These are phyloP conservation scores for Plasmodium cynomolgi DNA, from an alignment of 169 alveolate species.

Conservation along the genomic window DNA sequence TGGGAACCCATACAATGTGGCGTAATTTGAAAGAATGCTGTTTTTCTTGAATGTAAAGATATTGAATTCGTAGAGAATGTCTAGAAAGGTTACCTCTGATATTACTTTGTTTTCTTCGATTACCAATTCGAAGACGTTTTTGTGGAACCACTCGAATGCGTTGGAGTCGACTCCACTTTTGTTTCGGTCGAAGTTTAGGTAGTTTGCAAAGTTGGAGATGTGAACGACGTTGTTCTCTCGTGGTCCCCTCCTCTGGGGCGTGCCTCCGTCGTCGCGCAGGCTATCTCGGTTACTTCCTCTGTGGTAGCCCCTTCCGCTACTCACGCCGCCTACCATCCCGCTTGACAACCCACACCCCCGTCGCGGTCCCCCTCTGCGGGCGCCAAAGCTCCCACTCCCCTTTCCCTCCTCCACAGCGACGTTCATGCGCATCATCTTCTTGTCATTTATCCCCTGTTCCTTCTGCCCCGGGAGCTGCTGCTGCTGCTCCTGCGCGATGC, in stretches of 20 bases:
- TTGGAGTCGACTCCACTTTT: constrained; percentile 21
- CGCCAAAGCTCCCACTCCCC: not conserved
- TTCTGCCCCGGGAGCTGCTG: not conserved
- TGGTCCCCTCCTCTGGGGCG: not conserved
- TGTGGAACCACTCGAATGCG: constrained; percentile 44
- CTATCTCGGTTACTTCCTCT: not conserved
- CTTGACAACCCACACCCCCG: not conserved
- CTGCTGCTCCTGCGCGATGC: not conserved
- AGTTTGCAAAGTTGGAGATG: constrained; percentile 40
- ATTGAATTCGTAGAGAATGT: constrained; percentile 56
- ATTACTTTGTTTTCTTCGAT: constrained; percentile 35
- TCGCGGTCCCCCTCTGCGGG: not conserved
- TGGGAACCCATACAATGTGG: not conserved
- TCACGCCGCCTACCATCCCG: not conserved
- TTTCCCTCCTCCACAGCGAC: constrained; percentile 27
- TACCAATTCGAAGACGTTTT: constrained; percentile 33
- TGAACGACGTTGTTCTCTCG: not conserved
- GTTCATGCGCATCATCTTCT: constrained; percentile 31
- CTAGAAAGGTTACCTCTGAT: constrained; percentile 54
- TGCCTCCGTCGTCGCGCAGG: not conserved
- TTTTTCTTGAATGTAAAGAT: constrained; percentile 27
- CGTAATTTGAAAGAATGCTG: not conserved
- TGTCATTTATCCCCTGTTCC: constrained; percentile 3
- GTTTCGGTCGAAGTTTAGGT: constrained; percentile 31
- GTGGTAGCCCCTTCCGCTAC: not conserved